These are phyloP conservation scores for Agaricus blazei DNA, from an alignment of 768 basidiomycete species.

Conservation along the genomic window DNA sequence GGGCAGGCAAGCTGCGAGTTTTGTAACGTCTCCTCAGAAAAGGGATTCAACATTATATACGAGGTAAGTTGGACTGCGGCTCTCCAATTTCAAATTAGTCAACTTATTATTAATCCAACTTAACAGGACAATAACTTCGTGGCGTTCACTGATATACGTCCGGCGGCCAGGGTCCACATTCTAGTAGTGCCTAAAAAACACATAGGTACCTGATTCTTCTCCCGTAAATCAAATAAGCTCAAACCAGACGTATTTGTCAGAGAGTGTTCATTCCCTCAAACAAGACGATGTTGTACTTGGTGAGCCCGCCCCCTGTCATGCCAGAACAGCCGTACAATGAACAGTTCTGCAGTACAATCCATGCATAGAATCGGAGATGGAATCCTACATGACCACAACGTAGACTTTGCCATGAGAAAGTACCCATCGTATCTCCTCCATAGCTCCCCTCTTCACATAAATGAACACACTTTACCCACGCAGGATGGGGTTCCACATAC, in stretches of 20 bases:
- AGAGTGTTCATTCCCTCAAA: constrained; percentile 46
- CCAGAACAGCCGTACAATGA: not conserved
- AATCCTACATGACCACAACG: constrained; percentile 42
- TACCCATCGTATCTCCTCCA: constrained; percentile 18
- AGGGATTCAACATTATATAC: constrained; percentile 4
- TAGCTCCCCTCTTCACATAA: not conserved
- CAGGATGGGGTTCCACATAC: constrained; percentile 80
- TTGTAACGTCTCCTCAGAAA: constrained; percentile 2
- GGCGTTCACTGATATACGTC: constrained; percentile 47
- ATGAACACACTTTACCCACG: not conserved
- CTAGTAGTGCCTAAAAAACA: constrained; percentile 49
- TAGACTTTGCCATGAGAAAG: constrained; percentile 42
- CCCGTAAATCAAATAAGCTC: not conserved
- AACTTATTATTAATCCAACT: not conserved
- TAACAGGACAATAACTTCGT: constrained; percentile 41
- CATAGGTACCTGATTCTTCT: constrained; percentile 31
- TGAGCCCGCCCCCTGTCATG: constrained; percentile 18
- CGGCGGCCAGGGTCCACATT: constrained; percentile 44
- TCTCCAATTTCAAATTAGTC: not conserved
- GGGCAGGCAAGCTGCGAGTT: not conserved
- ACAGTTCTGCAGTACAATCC: constrained; percentile 20
- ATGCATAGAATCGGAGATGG: constrained; percentile 41
- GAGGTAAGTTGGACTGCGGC: not conserved
- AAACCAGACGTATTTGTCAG: constrained; percentile 26
- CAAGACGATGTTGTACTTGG: constrained; percentile 43